phyloP scores from a whole-genome alignment of 805 yeast species.

The Blastobotrys mokoenaii region DNA sequence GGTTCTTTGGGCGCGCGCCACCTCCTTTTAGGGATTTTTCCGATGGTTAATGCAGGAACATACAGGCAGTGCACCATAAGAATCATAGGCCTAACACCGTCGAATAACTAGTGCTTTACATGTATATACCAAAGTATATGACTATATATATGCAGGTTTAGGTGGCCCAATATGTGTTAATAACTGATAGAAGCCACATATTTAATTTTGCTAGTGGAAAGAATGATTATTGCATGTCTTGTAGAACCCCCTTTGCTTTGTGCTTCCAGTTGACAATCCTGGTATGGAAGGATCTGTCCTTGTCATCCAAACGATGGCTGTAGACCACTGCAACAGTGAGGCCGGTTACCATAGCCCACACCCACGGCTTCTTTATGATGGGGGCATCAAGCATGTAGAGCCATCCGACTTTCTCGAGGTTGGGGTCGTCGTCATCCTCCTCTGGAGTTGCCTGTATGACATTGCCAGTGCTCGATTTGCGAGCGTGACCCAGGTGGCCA shows the following conservation, averaged over 20 bases:
- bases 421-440: constrained; percentile 14
- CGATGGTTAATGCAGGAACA: no score
- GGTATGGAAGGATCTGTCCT: constrained; percentile 3
- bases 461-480: not conserved
- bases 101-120: no score
- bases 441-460: not conserved
- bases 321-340: constrained; percentile 11
- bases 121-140: no score
- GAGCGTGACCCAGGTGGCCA: not conserved
- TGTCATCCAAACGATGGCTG: constrained; percentile 9
- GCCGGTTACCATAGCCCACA: constrained; percentile 14
- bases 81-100: no score
- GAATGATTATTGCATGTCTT: not conserved
- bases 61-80: no score
- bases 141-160: no score
- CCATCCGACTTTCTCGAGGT: constrained; percentile 19
- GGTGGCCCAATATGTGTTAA: no score
- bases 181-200: no score
- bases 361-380: not conserved
- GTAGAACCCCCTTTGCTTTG: not conserved
- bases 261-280: constrained; percentile 4
- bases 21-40: no score
- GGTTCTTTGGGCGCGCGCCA: no score
- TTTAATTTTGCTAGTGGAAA: no score
- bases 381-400: constrained; percentile 11